Base-by-base conservation (phyloP, 2,329 filamentous ascomycete genomes). In the Aspergillus eucalypticola region DNA sequence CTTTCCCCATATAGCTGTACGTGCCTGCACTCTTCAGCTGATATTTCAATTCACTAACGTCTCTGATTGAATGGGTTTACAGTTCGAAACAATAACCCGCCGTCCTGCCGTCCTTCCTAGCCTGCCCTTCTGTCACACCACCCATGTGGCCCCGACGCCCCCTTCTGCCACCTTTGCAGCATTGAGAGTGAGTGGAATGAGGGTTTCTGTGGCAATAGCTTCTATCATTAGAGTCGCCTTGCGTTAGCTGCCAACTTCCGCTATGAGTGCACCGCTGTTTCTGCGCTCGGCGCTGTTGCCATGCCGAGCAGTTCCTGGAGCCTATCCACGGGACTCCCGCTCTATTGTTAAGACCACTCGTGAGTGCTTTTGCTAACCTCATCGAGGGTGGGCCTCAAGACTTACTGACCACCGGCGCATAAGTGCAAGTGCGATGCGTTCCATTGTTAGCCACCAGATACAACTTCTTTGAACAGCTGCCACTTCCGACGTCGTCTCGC, bases 221-320 rank as follows among this genome's bases (percentile, higher is more conserved):
- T 3, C 25, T 41, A 19, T n/a, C 19, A 8, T 29, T 17, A 32
- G 46, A 49, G 46, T 17, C 25, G 25, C 15, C 29, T 29, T 50
- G 19, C 53, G 17, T 55, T 46, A 56, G 23, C 27, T 39, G 21
- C 50, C 39, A 50, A 32, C 39, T 53, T 35, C 58, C 52, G 58
- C 46, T 42, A 74, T 73, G 71, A 69, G 68, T 67, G 68, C 60
- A 39, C 48, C 68, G 21, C 51, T 64, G 44, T 64, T 66, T 60
- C 58, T 73, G 67, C 66, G 67, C 60, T 67, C 64, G 56, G 69
- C 66, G 11, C 62, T 72, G 59, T 59, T 67, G 44, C 67, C 69
- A 44, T 73, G 67, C 65, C 66, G 68, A 32, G 67, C 62, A 44
- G 65, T 54, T 48, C 55, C 64, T 57, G 61, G 63, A 50, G 57